Conservation (phyloP, 352 stramenopile species). For the Globisporangium lucens region DNA sequence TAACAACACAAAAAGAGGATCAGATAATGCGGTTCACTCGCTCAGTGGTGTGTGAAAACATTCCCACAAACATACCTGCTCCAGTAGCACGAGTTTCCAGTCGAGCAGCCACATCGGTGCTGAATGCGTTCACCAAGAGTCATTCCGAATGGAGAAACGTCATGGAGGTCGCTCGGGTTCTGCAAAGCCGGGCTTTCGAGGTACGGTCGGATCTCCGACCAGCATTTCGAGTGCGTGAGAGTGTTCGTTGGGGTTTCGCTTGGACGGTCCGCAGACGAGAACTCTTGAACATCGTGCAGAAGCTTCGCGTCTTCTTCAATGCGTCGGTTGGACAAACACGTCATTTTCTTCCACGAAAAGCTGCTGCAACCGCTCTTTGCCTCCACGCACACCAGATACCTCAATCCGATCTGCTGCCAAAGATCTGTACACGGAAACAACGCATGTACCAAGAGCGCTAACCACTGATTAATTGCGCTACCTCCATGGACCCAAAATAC, state of each 20-base stretch:
- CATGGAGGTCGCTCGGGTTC: slow-evolving; percentile 27
- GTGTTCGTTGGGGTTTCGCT: slow-evolving; percentile 63
- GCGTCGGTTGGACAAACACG: slow-evolving; percentile 38
- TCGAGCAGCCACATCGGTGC: slow-evolving; percentile 66
- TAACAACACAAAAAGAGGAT: not conserved
- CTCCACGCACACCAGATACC: slow-evolving; percentile 28
- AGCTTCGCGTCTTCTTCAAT: slow-evolving; percentile 36
- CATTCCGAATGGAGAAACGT: slow-evolving; percentile 39
- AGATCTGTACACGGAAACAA: slow-evolving; percentile 33
- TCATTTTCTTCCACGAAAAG: slow-evolving; percentile 45
- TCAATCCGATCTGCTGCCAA: slow-evolving; percentile 30
- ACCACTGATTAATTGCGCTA: not conserved
- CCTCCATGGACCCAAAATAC: slow-evolving; percentile 8
- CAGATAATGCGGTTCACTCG: not conserved
- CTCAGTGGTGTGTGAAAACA: not conserved
- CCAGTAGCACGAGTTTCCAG: slow-evolving; percentile 79
- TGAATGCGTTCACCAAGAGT: slow-evolving; percentile 63
- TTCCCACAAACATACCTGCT: slow-evolving; percentile 44
- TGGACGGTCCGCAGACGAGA: slow-evolving; percentile 51
- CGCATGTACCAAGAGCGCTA: slow-evolving; percentile 6
- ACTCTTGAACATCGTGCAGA: slow-evolving; percentile 34
- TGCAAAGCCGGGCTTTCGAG: slow-evolving; percentile 26
- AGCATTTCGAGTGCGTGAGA: slow-evolving; percentile 63
- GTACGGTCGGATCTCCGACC: slow-evolving; percentile 47
- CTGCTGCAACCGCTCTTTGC: slow-evolving; percentile 9